Evolutionary conservation across 1,284 basidiomycete genomes (phyloP).

Genomic region (Melampsora larici-populina): DNA sequence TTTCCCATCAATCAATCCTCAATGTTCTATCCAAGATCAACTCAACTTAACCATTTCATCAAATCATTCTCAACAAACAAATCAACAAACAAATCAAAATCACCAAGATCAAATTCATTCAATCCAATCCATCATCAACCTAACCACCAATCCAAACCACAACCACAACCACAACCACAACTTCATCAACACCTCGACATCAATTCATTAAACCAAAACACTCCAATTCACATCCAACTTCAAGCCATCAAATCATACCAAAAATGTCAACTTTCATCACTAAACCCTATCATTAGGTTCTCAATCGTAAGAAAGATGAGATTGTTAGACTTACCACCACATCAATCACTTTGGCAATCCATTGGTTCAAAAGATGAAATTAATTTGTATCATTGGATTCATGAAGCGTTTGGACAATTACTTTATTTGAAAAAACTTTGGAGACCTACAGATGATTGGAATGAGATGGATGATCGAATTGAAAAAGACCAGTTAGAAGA

Average conservation of each 20-base stretch:
- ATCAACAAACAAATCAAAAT: too few species aligned
- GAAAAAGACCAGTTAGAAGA: conserved; percentile 10
- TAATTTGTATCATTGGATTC: conserved; percentile 8
- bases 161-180: too few species aligned
- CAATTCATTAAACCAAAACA: too few species aligned
- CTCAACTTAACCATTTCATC: too few species aligned
- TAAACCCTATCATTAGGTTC: conserved; percentile 17
- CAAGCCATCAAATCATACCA: conserved; percentile 14
- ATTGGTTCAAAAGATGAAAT: conserved; percentile 23
- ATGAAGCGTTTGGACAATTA: conserved; percentile 33
- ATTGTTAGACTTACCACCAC: conserved; percentile 25
- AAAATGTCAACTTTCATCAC: conserved; percentile 6
- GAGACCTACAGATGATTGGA: conserved; percentile 31
- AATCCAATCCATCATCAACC: too few species aligned
- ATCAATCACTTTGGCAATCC: conserved; percentile 11
- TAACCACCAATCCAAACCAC: too few species aligned
- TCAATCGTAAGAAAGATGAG: conserved; percentile 30
- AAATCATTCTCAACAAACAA: too few species aligned
- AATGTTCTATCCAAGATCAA: too few species aligned
- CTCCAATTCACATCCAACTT: conserved; percentile 1
- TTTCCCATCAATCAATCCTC: too few species aligned
- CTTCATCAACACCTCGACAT: too few species aligned
- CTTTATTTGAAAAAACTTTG: conserved; percentile 28
- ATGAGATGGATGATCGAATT: conserved; percentile 5
- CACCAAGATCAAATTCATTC: too few species aligned